A percentile compares a stretch with the other conserved stretches of the same genome.
Conservation (phyloP, 2,329 filamentous ascomycete species). For the Botrytis fabae region DNA sequence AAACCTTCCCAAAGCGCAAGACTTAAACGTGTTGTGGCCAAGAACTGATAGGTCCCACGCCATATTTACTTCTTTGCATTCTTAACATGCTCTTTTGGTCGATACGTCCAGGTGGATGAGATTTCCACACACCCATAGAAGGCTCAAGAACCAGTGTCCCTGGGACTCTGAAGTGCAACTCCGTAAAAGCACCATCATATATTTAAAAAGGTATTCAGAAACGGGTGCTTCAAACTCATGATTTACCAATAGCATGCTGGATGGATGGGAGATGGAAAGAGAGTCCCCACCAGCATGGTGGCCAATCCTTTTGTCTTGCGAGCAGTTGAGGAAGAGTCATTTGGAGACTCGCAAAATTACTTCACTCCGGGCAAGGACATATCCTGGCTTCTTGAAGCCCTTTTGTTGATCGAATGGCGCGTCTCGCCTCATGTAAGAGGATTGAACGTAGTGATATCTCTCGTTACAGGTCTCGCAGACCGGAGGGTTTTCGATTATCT, state of each 20-base stretch:
- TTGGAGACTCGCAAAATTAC: background rate
- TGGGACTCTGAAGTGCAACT: background rate
- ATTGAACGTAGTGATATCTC: conserved; percentile 1
- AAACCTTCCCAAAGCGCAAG: no score
- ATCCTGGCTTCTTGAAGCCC: background rate
- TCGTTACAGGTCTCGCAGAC: background rate
- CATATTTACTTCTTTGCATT: conserved; percentile 25
- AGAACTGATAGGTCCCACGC: conserved; percentile 27
- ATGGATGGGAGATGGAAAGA: background rate
- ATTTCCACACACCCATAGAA: background rate
- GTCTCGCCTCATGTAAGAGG: fast-evolving
- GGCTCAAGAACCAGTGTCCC: background rate
- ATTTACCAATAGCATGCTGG: background rate
- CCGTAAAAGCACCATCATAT: background rate
- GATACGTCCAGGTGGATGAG: background rate
- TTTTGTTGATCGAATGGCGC: background rate
- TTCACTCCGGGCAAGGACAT: background rate
- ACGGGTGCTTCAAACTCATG: background rate
- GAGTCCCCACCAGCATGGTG: background rate
- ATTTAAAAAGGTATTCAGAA: background rate
- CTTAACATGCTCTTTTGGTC: conserved; percentile 20
- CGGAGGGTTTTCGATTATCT: background rate
- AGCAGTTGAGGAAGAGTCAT: background rate
- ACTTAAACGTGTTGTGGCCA: conserved; percentile 17
- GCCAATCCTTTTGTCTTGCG: background rate